Percentiles rank a stretch among this genome's conserved stretches.
Evolutionary conservation across 1,284 basidiomycete species (phyloP).

Genomic region (Mycena sp.): DNA sequence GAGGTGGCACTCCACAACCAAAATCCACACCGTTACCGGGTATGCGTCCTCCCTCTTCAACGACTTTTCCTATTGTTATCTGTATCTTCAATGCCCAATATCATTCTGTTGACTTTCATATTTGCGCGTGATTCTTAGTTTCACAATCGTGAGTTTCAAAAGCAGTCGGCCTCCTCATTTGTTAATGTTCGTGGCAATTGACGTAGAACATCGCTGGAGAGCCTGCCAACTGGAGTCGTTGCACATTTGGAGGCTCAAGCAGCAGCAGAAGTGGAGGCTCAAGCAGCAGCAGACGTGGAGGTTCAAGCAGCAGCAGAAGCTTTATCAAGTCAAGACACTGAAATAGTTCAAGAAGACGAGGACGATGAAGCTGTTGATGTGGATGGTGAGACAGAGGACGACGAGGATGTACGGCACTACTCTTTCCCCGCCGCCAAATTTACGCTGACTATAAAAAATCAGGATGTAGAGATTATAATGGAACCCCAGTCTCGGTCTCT

Average conservation of each 20-base stretch:
- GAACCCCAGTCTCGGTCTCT: slow-evolving; percentile 74
- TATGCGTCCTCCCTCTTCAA: slow-evolving; percentile 45
- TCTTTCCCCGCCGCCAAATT: slow-evolving; percentile 37
- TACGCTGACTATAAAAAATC: slow-evolving; percentile 45
- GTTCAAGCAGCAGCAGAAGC: slow-evolving; percentile 32
- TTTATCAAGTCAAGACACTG: slow-evolving; percentile 35
- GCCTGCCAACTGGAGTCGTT: slow-evolving; percentile 27
- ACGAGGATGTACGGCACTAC: slow-evolving; percentile 53
- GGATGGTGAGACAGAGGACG: slow-evolving; percentile 56
- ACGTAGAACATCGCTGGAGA: slow-evolving; percentile 28
- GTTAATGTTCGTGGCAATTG: not conserved
- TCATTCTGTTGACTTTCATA: slow-evolving; percentile 24
- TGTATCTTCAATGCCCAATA: slow-evolving; percentile 26
- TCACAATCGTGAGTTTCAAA: slow-evolving; percentile 28
- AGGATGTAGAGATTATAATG: slow-evolving; percentile 87
- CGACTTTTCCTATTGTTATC: slow-evolving; percentile 13
- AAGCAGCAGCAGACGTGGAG: slow-evolving; percentile 24
- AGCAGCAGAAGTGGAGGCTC: slow-evolving; percentile 20
- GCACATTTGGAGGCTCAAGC: slow-evolving; percentile 24
- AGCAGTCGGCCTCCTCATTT: slow-evolving; percentile 4
- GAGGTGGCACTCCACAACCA: slow-evolving; percentile 54
- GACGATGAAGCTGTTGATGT: slow-evolving; percentile 45
- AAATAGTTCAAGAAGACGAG: slow-evolving; percentile 44
- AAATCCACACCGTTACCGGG: slow-evolving; percentile 51
- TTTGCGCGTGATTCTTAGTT: slow-evolving; percentile 26